Base-by-base conservation (phyloP, 352 stramenopile species). In the Pythium volutum region DNA sequence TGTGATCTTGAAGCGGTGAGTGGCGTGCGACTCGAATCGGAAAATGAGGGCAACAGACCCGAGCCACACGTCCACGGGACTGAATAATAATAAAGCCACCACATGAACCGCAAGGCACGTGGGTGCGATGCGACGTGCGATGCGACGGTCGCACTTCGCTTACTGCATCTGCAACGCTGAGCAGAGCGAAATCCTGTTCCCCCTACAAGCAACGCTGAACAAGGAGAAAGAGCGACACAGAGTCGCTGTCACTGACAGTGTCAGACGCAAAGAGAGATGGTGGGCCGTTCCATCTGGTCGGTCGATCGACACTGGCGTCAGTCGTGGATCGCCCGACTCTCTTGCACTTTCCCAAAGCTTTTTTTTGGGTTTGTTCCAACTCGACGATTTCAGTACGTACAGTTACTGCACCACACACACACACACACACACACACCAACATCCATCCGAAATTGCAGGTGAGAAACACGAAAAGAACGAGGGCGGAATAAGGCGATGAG, bases 301-400 rank as follows among this genome's bases (percentile, higher is more conserved):
- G 47, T 64, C 56, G 47, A 56, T 64, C 49, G 56, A 50, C 46
- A 64, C 33, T 64, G 46, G 46, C 56, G 56, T 51, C 46, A 57
- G 56, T 50, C 4, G 36, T 20, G 10, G 36, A 43, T 18, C 22
- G 38, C 56, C 47, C 36, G 46, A 54, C 56, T 64, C 43, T 51
- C 22, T 64, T 47, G 45, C 56, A 29, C 43, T 43, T 33, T 27
- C 46, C 38, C 25, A 47, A n/a, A 12, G n/a, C n/a, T n/a, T n/a
- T n/a, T n/a, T n/a, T n/a, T n/a, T n/a, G n/a, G n/a, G n/a, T n/a
- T 25, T 25, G 6, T 16, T 42, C 45, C 29, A 49, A 26, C 20
- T 29, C 15, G 22, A 25, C 36, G 34, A 16, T 11, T 53, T 34
- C n/a, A 36, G 31, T 36, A 36, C 31, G 31, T 36, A 36, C 31